Base-by-base conservation (phyloP, 371 early-diverging fungal genomes). In the Rhizomucor miehei region DNA sequence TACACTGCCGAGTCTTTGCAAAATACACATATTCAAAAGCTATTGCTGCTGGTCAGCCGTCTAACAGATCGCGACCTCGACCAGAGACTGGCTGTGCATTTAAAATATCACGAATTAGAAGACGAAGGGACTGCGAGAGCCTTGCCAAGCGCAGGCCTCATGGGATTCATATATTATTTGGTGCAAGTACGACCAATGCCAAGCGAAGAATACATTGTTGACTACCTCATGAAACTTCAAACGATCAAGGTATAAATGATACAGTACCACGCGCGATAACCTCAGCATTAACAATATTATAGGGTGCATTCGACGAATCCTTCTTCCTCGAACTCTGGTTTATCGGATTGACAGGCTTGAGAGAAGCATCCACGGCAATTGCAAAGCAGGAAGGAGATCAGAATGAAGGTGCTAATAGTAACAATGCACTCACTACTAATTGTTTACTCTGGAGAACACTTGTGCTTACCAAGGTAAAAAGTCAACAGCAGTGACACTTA, bases 41-140 rank as follows among this genome's bases (percentile, higher is more conserved):
- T 69, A 6, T 45, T 71, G 14, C 45, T 63, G 16, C 46, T 71
- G 10, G 55, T 77, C 14, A 67, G 67, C 23, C 63, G 71, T n/a
- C 49, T 78, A 13, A 66, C 73, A 1, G 75, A 78, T 25, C 52
- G 71, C 24, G 66, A 75, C 34, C 38, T 69, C 6, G 75, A 75
- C 37, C 63, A 65, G 37, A 51, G 65, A 13, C 65, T 73, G 65
- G 73, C 73, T 2, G 75, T 75, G 0, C 79, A 78, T 54, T 68
- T 78, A 64, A 74, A 75, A 38, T 78, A 78, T 46, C 79, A 75
- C 39, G 75, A 78, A 52, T 51, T 78, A 35, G 79, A 78, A 35
- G 79, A 78, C 56, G 79, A 78, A 57, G 79, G 79, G 12, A 78
- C 79, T 1, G 79, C 79, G 20, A 64, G 79, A 51, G 79, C 75